Conservation (phyloP, 192 early-diverging fungal species). For the Kickxella alabastrina region DNA sequence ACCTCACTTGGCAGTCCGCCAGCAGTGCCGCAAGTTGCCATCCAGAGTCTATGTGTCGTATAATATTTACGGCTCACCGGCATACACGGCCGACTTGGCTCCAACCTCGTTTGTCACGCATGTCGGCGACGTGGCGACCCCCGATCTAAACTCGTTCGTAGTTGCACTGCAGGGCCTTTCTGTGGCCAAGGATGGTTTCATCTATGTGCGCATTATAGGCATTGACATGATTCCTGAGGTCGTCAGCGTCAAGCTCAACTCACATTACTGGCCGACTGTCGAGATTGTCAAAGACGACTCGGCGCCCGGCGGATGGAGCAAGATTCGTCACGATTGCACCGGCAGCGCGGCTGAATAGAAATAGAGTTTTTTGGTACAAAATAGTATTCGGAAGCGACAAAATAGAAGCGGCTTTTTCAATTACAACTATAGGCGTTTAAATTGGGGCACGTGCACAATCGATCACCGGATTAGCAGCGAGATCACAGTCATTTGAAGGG, state of each 20-base stretch:
- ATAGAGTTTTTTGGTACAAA: too few relatives aligned
- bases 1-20: conserved; percentile 64
- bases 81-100: conserved; percentile 57
- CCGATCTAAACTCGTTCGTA: conserved; percentile 62
- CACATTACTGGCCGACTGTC: conserved; percentile 71
- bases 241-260: conserved; percentile 65
- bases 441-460: conserved; percentile 1
- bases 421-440: conserved; percentile 52
- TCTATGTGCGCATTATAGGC: conserved; percentile 44
- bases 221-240: conserved; percentile 52
- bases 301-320: background rate
- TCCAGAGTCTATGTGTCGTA: conserved; percentile 61
- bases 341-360: too few relatives aligned
- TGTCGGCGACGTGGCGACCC: conserved; percentile 57
- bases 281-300: background rate
- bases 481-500: too few relatives aligned
- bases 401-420: too few relatives aligned
- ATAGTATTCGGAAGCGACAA: too few relatives aligned
- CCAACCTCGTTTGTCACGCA: conserved; percentile 65
- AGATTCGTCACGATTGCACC: background rate
- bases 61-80: conserved; percentile 65
- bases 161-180: conserved; percentile 52
- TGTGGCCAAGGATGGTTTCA: conserved; percentile 53
- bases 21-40: conserved; percentile 62
- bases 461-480: background rate